phyloP scores from a whole-genome alignment of 23 red algal genomes.

The Chondrus crispus region DNA sequence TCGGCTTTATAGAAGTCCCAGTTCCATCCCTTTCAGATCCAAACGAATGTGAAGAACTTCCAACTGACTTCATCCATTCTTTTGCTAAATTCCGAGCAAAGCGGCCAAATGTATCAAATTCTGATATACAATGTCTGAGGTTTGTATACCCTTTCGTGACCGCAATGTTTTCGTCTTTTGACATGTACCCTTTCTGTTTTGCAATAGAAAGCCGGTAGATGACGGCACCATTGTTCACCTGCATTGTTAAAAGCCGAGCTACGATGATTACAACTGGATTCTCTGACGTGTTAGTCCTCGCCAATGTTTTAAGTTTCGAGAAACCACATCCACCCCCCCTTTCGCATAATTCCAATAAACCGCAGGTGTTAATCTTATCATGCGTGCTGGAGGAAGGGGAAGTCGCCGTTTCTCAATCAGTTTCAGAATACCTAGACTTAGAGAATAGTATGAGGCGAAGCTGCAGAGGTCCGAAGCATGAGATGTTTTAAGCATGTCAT shows the following conservation, averaged over 20 bases:
- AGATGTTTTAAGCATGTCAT: not conserved
- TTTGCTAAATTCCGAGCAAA: not conserved
- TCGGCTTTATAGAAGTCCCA: not conserved
- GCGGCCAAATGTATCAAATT: not conserved
- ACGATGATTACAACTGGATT: constrained; percentile 9
- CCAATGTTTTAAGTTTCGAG: not conserved
- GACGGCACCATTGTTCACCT: not conserved
- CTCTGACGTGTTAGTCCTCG: not conserved
- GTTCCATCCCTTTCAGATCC: no score
- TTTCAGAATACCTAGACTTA: not conserved
- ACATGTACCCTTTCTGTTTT: not conserved
- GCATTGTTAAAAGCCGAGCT: not conserved
- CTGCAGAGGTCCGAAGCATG: not conserved
- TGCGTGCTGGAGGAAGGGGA: not conserved
- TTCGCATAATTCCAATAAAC: constrained; percentile 8
- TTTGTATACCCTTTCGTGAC: not conserved
- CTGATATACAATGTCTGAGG: not conserved
- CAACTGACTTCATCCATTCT: no score
- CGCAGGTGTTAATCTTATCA: not conserved
- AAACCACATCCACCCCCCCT: not conserved
- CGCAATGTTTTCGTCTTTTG: not conserved
- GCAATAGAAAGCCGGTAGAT: not conserved
- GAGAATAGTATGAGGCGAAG: not conserved
- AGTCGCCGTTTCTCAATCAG: not conserved
- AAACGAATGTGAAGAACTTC: no score